phyloP scores from a whole-genome alignment of 2,329 filamentous ascomycete species.

The Sphaerulina musiva region DNA sequence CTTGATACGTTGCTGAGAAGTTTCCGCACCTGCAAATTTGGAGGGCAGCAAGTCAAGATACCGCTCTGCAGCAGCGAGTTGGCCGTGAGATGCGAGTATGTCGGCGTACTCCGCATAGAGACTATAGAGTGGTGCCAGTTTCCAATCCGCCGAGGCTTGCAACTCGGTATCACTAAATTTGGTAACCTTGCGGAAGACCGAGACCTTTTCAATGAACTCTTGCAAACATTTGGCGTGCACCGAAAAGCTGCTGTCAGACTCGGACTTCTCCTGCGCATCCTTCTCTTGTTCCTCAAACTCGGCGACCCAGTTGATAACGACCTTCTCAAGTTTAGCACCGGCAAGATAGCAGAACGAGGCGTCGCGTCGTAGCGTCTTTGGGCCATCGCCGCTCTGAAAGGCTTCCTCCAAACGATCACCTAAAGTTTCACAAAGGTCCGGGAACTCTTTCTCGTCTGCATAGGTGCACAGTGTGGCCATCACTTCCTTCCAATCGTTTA shows the following conservation, averaged over 20 bases:
- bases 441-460: conserved; percentile 82
- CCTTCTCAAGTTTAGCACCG: conserved; percentile 95
- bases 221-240: conserved; percentile 84
- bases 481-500: conserved; percentile 91
- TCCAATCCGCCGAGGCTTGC: conserved; percentile 70
- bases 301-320: conserved; percentile 85
- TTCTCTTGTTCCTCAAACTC: conserved; percentile 82
- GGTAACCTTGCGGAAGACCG: conserved; percentile 87
- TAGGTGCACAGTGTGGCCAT: conserved; percentile 96
- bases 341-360: conserved; percentile 95
- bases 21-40: conserved; percentile 78
- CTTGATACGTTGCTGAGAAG: conserved; percentile 76
- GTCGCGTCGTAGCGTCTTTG: conserved; percentile 61
- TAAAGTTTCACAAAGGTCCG: conserved; percentile 88
- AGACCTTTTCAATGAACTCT: conserved; percentile 96
- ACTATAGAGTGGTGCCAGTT: conserved; percentile 77
- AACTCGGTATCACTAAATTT: conserved; percentile 80
- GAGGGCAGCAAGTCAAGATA: conserved; percentile 82
- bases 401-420: conserved; percentile 82
- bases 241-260: conserved; percentile 75
- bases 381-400: conserved; percentile 46
- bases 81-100: conserved; percentile 83
- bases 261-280: conserved; percentile 54
- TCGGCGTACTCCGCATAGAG: conserved; percentile 98
- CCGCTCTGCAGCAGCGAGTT: conserved; percentile 77